Base-by-base conservation (phyloP, 1,284 basidiomycete species). In the Lignosus rhinocerotis region DNA sequence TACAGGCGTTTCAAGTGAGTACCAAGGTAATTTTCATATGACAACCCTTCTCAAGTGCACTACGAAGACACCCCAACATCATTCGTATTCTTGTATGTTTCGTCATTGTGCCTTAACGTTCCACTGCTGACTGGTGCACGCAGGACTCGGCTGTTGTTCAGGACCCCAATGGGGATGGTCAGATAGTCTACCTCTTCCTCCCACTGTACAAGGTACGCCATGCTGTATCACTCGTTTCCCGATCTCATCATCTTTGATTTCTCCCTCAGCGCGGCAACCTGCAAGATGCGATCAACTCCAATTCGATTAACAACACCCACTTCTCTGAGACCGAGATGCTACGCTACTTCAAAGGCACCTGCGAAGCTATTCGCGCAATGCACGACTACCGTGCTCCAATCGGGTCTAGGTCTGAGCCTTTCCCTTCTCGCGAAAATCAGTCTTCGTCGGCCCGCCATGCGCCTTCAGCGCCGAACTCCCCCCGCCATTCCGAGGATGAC, bases 111-210 rank as follows among this genome's bases (percentile, higher is more conserved):
- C 11, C 4, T 12, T 2, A 9, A 21, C 21, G 31, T 38, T 12
- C 33, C 14, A 38, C 31, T 14, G 2, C 9, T 7, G 47, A 8
- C 34, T 4, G 3, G 12, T n/a, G 12, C 11, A 2, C 2, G 3
- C n/a, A 92, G 87, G 95, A 97, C 71, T 94, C 92, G n/a, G 93
- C 94, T 2, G 93, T 96, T 10, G 87, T 96, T 0, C 95, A 97
- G 75, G 95, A 96, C 69, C 87, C 89, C 21, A 88, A 93, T 61
- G 91, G 89, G n/a, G 93, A 95, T 54, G 95, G 94, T 21, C 93
- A 96, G 73, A 91, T 98, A 63, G 93, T 97, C 48, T 98, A 97
- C 71, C 84, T 94, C 30, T 96, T 97, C 78, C 78, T 97, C 14
- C 94, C 95, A 0, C 80, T 93, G 44, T 96, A 94, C 78, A 89